Evolutionary conservation across 2,329 filamentous ascomycete species (phyloP).

Genomic region (Trichoderma sp.): DNA sequence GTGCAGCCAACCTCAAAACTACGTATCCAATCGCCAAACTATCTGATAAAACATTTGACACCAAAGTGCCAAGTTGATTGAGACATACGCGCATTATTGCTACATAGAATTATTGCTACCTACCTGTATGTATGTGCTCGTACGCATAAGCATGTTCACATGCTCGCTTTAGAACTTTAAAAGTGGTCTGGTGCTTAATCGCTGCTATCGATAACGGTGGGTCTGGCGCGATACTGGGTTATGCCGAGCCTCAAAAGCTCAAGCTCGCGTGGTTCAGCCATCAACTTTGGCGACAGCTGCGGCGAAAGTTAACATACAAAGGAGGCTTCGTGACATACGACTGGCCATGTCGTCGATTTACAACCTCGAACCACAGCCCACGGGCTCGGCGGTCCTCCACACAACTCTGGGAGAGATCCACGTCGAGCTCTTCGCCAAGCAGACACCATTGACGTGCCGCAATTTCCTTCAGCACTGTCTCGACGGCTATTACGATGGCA

Average conservation of each 20-base stretch:
- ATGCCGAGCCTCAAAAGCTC: constrained; percentile 11
- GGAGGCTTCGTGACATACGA: background rate
- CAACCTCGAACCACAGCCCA: constrained; percentile 92
- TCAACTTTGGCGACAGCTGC: background rate
- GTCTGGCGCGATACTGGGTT: constrained; percentile 12
- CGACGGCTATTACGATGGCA: constrained; percentile 93
- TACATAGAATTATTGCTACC: background rate
- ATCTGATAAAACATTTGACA: background rate
- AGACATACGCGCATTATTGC: background rate
- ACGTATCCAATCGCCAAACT: background rate
- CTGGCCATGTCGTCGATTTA: constrained; percentile 80
- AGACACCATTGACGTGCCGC: constrained; percentile 86
- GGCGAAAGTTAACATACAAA: background rate
- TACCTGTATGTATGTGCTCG: background rate
- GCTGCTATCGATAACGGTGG: constrained; percentile 23
- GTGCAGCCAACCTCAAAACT: background rate
- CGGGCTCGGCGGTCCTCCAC: constrained; percentile 86
- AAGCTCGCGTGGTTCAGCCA: constrained; percentile 7
- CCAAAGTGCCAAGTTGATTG: background rate
- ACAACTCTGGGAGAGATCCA: constrained; percentile 88
- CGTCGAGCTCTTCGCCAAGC: constrained; percentile 92
- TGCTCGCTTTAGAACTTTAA: background rate
- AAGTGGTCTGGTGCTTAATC: background rate
- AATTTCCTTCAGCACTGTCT: constrained; percentile 96
- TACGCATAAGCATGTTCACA: background rate